phyloP scores from a whole-genome alignment of 495 filamentous ascomycete species.

The Penicillium odoratum region DNA sequence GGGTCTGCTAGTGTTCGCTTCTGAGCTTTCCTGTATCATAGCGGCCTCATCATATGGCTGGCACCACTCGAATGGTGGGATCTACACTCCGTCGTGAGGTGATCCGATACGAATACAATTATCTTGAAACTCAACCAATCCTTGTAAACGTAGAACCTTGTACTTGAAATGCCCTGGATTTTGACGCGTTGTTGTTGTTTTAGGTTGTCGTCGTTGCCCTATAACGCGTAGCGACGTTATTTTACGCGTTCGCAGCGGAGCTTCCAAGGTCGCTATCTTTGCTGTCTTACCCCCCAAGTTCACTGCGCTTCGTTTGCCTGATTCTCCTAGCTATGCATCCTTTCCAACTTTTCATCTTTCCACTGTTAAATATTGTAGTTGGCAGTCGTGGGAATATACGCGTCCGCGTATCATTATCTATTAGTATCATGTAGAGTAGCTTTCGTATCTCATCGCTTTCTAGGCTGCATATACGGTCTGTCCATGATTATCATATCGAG shows the following conservation, averaged over 20 bases:
- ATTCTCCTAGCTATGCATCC: too few relatives aligned
- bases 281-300: background rate
- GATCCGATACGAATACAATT: constrained; percentile 49
- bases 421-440: too few relatives aligned
- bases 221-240: background rate
- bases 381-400: too few relatives aligned
- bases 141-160: background rate
- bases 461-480: too few relatives aligned
- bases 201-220: background rate
- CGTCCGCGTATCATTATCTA: too few relatives aligned
- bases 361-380: too few relatives aligned
- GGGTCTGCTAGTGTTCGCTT: constrained; percentile 48
- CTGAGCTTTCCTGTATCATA: constrained; percentile 51
- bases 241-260: background rate
- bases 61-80: constrained; percentile 41
- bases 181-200: background rate
- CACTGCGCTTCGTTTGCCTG: background rate
- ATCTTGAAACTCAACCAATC: constrained; percentile 24
- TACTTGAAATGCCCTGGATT: background rate
- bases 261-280: background rate
- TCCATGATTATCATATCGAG: too few relatives aligned
- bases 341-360: too few relatives aligned
- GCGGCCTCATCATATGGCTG: constrained; percentile 46
- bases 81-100: constrained; percentile 15
- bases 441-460: too few relatives aligned